Evolutionary conservation across 345 rosid genomes (phyloP).

Genomic region (Eucalyptus sp.): DNA sequence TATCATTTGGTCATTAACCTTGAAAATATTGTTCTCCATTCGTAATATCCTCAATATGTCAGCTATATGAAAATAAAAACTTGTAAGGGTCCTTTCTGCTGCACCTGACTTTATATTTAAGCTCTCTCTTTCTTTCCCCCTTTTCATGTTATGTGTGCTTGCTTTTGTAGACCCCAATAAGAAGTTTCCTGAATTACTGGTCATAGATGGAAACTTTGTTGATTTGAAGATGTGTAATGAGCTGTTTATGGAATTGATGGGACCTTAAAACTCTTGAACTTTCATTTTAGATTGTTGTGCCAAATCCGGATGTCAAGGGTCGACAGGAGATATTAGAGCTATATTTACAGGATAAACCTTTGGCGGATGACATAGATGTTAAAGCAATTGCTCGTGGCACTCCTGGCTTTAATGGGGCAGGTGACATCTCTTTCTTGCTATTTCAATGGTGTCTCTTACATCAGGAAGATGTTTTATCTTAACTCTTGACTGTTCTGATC

Average conservation of each 20-base stretch:
- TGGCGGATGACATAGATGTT: constrained; percentile 78
- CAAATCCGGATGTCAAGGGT: constrained; percentile 89
- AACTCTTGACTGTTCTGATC: not conserved
- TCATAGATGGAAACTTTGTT: not conserved
- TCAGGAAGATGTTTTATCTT: not conserved
- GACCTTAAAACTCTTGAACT: not conserved
- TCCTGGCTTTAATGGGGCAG: constrained; percentile 99
- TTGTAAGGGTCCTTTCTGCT: not conserved
- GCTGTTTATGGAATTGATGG: not conserved
- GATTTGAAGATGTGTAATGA: not conserved
- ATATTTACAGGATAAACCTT: constrained; percentile 87
- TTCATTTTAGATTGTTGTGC: constrained; percentile 68
- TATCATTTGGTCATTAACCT: not conserved
- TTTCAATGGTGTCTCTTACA: not conserved
- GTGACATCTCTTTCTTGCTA: constrained; percentile 18
- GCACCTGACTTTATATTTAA: not conserved
- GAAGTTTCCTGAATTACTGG: not conserved
- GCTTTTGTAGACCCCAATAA: not conserved
- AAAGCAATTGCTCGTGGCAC: constrained; percentile 97
- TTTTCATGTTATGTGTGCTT: not conserved
- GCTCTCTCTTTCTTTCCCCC: not conserved
- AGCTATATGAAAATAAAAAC: not conserved
- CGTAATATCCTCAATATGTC: not conserved
- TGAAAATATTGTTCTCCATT: not conserved
- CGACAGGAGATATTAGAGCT: constrained; percentile 98